phyloP scores from a whole-genome alignment of 768 basidiomycete species.

The Naganishia vaughanmartiniae region DNA sequence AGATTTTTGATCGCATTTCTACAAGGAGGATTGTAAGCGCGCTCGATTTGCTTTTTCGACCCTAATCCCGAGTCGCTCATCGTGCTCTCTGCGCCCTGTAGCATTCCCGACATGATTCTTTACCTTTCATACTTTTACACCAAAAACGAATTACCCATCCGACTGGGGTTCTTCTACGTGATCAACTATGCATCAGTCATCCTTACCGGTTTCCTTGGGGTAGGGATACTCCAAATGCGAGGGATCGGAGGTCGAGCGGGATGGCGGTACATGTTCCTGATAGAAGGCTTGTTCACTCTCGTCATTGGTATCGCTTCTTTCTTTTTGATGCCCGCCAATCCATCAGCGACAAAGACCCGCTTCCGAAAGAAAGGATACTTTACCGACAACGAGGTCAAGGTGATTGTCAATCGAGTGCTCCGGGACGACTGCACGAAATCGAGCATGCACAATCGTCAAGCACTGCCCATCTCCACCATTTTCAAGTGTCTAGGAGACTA shows the following conservation, averaged over 20 bases:
- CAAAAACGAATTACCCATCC: conserved; percentile 60
- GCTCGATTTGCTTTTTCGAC: background rate
- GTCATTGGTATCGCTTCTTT: conserved; percentile 48
- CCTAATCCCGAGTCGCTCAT: conserved; percentile 53
- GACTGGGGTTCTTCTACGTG: conserved; percentile 70
- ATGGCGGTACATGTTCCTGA: conserved; percentile 59
- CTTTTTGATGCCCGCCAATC: conserved; percentile 48
- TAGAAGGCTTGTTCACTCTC: conserved; percentile 55
- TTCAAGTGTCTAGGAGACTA: conserved; percentile 43
- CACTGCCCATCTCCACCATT: conserved; percentile 41
- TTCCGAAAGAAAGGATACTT: conserved; percentile 50
- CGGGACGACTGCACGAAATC: conserved; percentile 41
- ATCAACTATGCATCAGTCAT: conserved; percentile 60
- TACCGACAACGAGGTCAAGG: conserved; percentile 48
- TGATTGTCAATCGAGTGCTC: conserved; percentile 47
- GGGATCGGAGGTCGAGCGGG: conserved; percentile 58
- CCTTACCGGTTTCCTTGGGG: conserved; percentile 64
- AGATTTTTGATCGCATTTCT: conserved; percentile 54
- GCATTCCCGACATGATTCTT: conserved; percentile 60
- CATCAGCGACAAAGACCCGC: conserved; percentile 43
- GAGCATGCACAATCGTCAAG: conserved; percentile 46
- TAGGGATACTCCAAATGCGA: conserved; percentile 61
- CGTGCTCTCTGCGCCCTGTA: background rate
- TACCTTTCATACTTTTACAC: conserved; percentile 69
- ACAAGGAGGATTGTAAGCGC: conserved; percentile 58